A percentile compares a stretch with the other conserved stretches of the same genome.
Conservation (phyloP, 176 grass and related monocot species). For the Melocanna baccifera region DNA sequence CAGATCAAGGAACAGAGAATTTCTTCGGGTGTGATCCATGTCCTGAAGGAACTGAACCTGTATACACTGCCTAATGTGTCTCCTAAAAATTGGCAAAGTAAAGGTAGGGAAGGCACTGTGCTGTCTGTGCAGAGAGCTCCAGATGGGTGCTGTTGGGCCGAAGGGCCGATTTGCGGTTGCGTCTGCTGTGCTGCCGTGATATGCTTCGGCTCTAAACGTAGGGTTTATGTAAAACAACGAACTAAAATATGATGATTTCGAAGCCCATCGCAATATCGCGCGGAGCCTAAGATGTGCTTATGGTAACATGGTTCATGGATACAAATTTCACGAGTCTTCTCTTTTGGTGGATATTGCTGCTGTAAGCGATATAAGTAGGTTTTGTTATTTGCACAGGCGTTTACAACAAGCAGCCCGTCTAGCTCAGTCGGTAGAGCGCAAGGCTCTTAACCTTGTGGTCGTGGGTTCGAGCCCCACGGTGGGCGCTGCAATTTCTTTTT, state of each 20-base stretch:
- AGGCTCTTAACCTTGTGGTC: constrained; percentile 42
- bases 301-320: no score
- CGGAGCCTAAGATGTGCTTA: no score
- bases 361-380: no score
- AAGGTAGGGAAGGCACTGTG: background rate
- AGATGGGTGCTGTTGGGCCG: background rate
- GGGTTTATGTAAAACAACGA: background rate
- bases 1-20: background rate
- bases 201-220: background rate
- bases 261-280: no score
- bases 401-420: background rate
- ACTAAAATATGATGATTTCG: background rate
- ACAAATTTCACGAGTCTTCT: no score
- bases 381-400: fast-evolving
- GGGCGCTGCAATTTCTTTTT: background rate
- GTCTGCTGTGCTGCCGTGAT: background rate
- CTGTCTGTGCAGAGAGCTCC: background rate
- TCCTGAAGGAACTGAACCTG: background rate
- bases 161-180: background rate
- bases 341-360: no score
- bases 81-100: background rate
- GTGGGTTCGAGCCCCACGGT: constrained; percentile 66
- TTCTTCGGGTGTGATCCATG: background rate
- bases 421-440: constrained; percentile 1
- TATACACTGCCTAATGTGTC: background rate